A percentile compares a stretch with the other conserved stretches of the same genome.
Conservation (phyloP, 768 basidiomycete genomes). For the Termitomyces sp. region DNA sequence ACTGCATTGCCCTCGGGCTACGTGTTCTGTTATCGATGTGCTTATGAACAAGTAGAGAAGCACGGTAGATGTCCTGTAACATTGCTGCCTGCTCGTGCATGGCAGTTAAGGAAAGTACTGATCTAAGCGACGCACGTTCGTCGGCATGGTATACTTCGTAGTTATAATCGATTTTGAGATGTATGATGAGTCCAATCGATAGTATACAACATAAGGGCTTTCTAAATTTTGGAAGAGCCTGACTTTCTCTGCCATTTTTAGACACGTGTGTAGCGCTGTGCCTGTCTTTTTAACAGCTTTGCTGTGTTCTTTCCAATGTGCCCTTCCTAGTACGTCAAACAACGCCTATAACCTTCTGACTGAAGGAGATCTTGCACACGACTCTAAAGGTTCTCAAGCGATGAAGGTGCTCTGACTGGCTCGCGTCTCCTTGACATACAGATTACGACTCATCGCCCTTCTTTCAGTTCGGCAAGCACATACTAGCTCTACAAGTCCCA, state of each 20-base stretch:
- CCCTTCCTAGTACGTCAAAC: not conserved
- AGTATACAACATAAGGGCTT: not conserved
- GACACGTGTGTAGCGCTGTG: conserved; percentile 22
- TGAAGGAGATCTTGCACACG: conserved; percentile 14
- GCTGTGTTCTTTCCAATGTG: conserved; percentile 8
- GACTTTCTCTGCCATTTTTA: conserved; percentile 12
- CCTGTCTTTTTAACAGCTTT: conserved; percentile 1
- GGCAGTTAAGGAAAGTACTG: conserved; percentile 86
- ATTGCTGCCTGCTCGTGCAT: conserved; percentile 65
- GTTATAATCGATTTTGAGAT: conserved; percentile 19
- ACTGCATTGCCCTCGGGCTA: conserved; percentile 91
- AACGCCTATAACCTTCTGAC: not conserved
- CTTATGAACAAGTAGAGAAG: conserved; percentile 76
- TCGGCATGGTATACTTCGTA: conserved; percentile 14
- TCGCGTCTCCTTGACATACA: conserved; percentile 5
- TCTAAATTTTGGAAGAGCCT: not conserved
- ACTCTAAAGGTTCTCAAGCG: conserved; percentile 6
- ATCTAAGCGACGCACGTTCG: conserved; percentile 61
- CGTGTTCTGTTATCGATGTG: conserved; percentile 93
- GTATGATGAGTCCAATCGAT: conserved; percentile 7
- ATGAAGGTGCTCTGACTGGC: conserved; percentile 19
- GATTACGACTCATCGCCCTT: conserved; percentile 9
- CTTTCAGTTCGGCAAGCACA: conserved; percentile 92
- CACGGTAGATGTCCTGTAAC: conserved; percentile 86
- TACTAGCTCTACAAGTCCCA: conserved; percentile 93